phyloP scores from a whole-genome alignment of 2,329 filamentous ascomycete genomes.

The Fusarium sp. region DNA sequence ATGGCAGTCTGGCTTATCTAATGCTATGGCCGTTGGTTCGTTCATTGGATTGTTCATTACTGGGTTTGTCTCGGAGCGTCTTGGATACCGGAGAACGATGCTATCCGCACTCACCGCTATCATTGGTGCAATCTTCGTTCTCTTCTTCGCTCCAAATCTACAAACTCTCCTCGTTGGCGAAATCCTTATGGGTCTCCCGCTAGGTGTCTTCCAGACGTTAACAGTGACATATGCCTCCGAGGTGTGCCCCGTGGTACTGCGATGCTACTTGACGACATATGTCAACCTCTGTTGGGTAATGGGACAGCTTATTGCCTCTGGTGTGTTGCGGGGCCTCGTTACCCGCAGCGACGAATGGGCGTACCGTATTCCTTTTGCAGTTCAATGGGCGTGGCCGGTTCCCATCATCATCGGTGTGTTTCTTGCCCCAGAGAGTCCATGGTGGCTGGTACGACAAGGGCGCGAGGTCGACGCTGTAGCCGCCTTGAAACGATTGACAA shows the following conservation, averaged over 20 bases:
- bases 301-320: not conserved
- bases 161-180: slow-evolving; percentile 8
- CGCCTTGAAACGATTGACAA: not conserved
- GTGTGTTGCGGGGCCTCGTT: not conserved
- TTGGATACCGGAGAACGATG: slow-evolving; percentile 59
- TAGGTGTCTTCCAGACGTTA: not conserved
- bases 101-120: slow-evolving; percentile 55
- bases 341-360: not conserved
- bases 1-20: slow-evolving; percentile 36
- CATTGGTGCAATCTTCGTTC: slow-evolving; percentile 33
- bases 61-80: slow-evolving; percentile 27
- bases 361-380: not conserved
- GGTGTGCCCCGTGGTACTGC: not conserved
- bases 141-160: slow-evolving; percentile 35
- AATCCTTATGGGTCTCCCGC: not conserved
- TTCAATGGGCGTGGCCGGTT: not conserved
- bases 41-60: slow-evolving; percentile 33
- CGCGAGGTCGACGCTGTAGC: not conserved
- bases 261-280: not conserved
- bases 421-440: not conserved
- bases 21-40: slow-evolving; percentile 20
- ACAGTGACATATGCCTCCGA: not conserved
- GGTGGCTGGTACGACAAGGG: not conserved
- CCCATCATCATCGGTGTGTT: not conserved
- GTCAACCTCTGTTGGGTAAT: not conserved